Evolutionary conservation across 805 yeast genomes (phyloP).

Genomic region (Ogataea allantospora): DNA sequence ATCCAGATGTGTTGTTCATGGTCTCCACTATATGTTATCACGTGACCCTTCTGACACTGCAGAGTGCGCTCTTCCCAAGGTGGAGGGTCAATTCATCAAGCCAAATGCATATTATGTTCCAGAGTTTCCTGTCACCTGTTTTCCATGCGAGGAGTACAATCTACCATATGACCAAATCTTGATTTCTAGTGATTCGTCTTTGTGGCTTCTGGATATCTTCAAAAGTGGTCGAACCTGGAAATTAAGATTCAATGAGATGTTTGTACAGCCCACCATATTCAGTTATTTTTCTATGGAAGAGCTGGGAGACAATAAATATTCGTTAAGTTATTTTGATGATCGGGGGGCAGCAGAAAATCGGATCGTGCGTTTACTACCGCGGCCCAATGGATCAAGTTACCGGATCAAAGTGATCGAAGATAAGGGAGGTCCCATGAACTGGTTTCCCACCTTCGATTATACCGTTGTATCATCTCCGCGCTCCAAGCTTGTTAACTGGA

Average conservation of each 20-base stretch:
- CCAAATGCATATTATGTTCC: slow-evolving; percentile 30
- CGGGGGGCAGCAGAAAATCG: slow-evolving; percentile 27
- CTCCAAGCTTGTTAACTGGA: slow-evolving; percentile 19
- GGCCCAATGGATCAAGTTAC: slow-evolving; percentile 14
- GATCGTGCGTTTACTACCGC: slow-evolving; percentile 15
- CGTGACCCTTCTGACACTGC: slow-evolving; percentile 29
- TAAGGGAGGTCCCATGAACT: slow-evolving; percentile 18
- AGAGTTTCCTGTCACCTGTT: slow-evolving; percentile 15
- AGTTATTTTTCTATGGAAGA: slow-evolving; percentile 28
- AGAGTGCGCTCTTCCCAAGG: slow-evolving; percentile 14
- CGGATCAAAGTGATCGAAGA: slow-evolving; percentile 23
- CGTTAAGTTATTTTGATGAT: slow-evolving; percentile 26
- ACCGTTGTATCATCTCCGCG: slow-evolving; percentile 17
- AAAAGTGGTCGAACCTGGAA: slow-evolving; percentile 19
- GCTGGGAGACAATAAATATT: slow-evolving; percentile 12
- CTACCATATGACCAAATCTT: slow-evolving; percentile 30
- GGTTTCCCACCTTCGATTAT: slow-evolving; percentile 31
- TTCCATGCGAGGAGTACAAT: slow-evolving; percentile 19
- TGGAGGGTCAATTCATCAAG: slow-evolving; percentile 2
- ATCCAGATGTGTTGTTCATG: slow-evolving; percentile 22
- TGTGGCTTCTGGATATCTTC: slow-evolving; percentile 30
- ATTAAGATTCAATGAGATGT: slow-evolving; percentile 20
- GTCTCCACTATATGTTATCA: slow-evolving; percentile 26
- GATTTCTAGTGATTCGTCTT: slow-evolving; percentile 21
- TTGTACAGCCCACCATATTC: slow-evolving; percentile 22